These are phyloP conservation scores for Choanephora cucurbitarum DNA, from an alignment of 371 early-diverging fungal species.

Conservation along the genomic window DNA sequence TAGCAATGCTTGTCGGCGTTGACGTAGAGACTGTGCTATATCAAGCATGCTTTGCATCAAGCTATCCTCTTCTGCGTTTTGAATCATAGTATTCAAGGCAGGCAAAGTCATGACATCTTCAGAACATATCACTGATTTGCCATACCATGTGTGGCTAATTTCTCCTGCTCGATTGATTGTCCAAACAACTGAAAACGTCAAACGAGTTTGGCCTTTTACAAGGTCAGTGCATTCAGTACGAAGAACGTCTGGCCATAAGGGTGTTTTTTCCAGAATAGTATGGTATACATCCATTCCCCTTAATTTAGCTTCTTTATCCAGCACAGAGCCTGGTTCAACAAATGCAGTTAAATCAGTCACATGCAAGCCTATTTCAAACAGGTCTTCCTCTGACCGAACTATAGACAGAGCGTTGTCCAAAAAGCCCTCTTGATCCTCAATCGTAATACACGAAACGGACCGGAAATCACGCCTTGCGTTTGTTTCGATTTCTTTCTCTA, in stretches of 20 bases:
- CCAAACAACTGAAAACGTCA: slow-evolving; percentile 91
- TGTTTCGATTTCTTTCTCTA: slow-evolving; percentile 53
- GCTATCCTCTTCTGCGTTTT: too few relatives aligned
- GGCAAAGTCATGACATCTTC: too few relatives aligned
- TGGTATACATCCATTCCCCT: slow-evolving; percentile 94
- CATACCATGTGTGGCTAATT: slow-evolving; percentile 61
- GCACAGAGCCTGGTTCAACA: slow-evolving; percentile 77
- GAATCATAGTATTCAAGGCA: too few relatives aligned
- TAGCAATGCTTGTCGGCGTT: too few relatives aligned
- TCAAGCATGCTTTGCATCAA: too few relatives aligned
- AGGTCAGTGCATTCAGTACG: slow-evolving; percentile 64
- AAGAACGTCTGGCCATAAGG: slow-evolving; percentile 93
- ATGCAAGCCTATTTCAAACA: slow-evolving; percentile 84
- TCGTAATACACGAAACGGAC: slow-evolving; percentile 56
- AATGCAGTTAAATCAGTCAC: slow-evolving; percentile 98
- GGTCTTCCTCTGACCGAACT: background rate
- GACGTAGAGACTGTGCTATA: too few relatives aligned
- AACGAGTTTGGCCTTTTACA: slow-evolving; percentile 40
- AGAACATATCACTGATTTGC: slow-evolving; percentile 74
- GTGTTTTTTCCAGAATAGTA: slow-evolving; percentile 72
- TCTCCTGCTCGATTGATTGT: slow-evolving; percentile 67
- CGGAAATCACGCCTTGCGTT: slow-evolving; percentile 67
- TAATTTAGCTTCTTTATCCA: slow-evolving; percentile 90
- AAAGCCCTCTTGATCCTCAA: slow-evolving; percentile 13
- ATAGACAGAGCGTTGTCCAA: slow-evolving; percentile 16